Evolutionary conservation across 495 filamentous ascomycete genomes (phyloP), one percentile per base, ranked within the genome.

Genomic region (Hyaloscypha variabilis): DNA sequence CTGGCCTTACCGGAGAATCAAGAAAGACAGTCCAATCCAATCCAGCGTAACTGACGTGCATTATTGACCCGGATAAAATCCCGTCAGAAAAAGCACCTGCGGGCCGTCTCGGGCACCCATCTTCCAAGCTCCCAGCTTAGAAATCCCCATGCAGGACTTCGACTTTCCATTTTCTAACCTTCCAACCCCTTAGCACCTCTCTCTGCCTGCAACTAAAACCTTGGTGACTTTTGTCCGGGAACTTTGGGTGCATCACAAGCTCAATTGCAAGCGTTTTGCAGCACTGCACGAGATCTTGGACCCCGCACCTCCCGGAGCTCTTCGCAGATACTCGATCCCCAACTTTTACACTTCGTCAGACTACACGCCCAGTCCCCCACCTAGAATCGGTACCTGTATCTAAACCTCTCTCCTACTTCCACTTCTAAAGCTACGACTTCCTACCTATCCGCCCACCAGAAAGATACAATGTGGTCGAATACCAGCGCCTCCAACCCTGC

Each of bases 401-500:
- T 46, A 19, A 46, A 46, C 1, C 39, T 46, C 6, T 46, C 3
- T 14, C 39, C 4, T 46, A 10, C 39, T 46, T 19, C 39, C 11
- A 34, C 31, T 34, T 34, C 13, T 34, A 8, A 3, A 34, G 11
- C 39, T 46, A 46, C 39, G 13, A 46, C 1, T 46, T 11, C 39
- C 24, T 19, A 23, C 24, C 26, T 14, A 39, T 54, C 36, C 49
- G 17, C 8, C 6, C 42, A 3, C 21, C 62, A 29, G 62, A 23
- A 58, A 11, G 29, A 31, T 21, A 42, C 21, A 39, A 71, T 71
- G 69, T 71, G 69, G 69, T 31, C 58, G 13, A 49, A 39, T 8
- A 67, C 65, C 14, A 65, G 62, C 6, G 29, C 63, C 11, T 46
- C 63, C 6, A 56, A 53, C 36, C 69, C 69, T 6, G 36, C 34